phyloP scores from a whole-genome alignment of 305 asterid species.

The Petunia hybrid region DNA sequence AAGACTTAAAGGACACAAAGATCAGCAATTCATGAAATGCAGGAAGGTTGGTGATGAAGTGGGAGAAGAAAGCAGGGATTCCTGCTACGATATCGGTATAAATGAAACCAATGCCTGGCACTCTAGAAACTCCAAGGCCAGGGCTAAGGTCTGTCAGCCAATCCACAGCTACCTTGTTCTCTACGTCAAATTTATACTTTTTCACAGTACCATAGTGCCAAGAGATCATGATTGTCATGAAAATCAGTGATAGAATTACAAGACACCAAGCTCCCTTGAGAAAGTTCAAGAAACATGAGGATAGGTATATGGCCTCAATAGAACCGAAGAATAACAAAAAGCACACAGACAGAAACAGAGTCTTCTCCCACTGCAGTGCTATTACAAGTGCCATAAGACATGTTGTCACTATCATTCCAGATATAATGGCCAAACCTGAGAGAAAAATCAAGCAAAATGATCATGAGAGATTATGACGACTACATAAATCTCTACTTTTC shows the following conservation, averaged over 20 bases:
- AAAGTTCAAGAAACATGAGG: conserved; percentile 65
- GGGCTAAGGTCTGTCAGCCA: conserved; percentile 90
- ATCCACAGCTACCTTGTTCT: conserved; percentile 80
- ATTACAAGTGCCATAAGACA: conserved; percentile 89
- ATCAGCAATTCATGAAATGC: conserved; percentile 85
- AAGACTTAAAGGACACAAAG: conserved; percentile 78
- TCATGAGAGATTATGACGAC: not conserved
- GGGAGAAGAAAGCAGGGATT: conserved; percentile 91
- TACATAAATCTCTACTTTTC: too few species aligned
- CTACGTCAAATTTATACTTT: conserved; percentile 76
- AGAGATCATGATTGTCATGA: conserved; percentile 65
- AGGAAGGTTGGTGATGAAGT: conserved; percentile 84
- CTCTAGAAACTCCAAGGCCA: conserved; percentile 75
- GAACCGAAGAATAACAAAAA: conserved; percentile 78
- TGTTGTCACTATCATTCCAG: conserved; percentile 81
- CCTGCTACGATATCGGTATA: conserved; percentile 77
- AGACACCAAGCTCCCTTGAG: conserved; percentile 85
- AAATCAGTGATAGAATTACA: conserved; percentile 54
- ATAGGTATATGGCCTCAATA: conserved; percentile 67
- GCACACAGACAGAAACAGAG: conserved; percentile 46
- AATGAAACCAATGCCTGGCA: conserved; percentile 86
- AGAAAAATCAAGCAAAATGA: conserved; percentile 9
- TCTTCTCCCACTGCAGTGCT: conserved; percentile 82
- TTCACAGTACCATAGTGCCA: conserved; percentile 96
- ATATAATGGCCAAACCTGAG: conserved; percentile 77